Percentiles rank a stretch among this genome's conserved stretches.
Evolutionary conservation across 371 early-diverging fungal genomes (phyloP).

Genomic region (Mucor velutinosus): DNA sequence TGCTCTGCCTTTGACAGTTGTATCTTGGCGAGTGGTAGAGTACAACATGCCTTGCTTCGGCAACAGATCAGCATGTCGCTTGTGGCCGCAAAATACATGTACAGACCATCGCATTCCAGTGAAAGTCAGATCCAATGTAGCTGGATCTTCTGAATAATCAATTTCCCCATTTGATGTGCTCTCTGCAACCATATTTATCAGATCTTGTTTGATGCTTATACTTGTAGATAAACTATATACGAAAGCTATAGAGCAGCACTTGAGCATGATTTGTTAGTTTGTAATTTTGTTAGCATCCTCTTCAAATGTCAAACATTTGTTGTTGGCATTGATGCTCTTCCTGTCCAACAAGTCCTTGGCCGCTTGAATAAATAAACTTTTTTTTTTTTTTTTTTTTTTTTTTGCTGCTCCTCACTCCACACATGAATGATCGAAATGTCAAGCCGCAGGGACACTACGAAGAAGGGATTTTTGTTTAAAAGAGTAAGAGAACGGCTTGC

Average conservation of each 20-base stretch:
- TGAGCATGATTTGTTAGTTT: not conserved
- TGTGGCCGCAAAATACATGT: not conserved
- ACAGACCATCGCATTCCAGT: no score
- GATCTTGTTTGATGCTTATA: not conserved
- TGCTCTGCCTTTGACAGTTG: not conserved
- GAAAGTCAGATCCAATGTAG: not conserved
- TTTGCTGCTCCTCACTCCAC: not conserved
- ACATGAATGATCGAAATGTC: not conserved
- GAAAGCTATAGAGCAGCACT: no score
- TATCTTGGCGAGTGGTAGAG: not conserved
- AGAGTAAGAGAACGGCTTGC: not conserved
- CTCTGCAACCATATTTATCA: no score
- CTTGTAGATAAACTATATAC: not conserved
- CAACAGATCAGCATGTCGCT: not conserved
- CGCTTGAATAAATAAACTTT: not conserved
- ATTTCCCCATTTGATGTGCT: no score
- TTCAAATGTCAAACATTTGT: not conserved
- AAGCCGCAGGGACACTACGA: not conserved
- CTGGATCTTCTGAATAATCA: not conserved
- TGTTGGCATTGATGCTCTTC: not conserved
- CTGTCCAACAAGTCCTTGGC: no score
- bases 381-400: no score
- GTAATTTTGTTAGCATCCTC: not conserved
- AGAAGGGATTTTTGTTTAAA: not conserved
- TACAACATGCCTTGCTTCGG: not conserved